These are phyloP conservation scores for Magnolia officinalis DNA, from an alignment of 164 flowering plant genomes.

Conservation along the genomic window DNA sequence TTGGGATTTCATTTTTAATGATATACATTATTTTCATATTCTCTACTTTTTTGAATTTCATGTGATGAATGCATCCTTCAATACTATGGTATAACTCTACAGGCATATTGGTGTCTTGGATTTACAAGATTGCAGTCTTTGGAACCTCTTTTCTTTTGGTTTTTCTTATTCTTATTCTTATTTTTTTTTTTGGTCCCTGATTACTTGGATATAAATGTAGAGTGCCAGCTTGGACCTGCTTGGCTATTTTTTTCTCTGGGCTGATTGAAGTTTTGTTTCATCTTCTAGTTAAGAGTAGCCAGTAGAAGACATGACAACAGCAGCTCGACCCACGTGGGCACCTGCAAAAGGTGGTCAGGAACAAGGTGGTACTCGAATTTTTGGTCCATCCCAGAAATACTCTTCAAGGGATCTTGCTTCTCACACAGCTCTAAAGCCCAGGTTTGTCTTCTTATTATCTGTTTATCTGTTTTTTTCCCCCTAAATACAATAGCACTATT, in stretches of 20 bases:
- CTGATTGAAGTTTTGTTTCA: not conserved
- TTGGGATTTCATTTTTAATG: too few species aligned
- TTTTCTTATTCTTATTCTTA: not conserved
- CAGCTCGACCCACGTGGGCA: conserved; percentile 98
- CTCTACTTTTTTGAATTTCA: too few species aligned
- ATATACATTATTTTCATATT: too few species aligned
- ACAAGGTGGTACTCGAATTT: conserved; percentile 91
- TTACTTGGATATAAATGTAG: not conserved
- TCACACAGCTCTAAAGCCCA: conserved; percentile 79
- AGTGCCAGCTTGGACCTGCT: not conserved
- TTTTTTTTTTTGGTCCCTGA: not conserved
- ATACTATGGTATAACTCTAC: too few species aligned
- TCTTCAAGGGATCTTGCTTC: conserved; percentile 91
- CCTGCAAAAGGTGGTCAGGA: conserved; percentile 98
- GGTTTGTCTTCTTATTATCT: conserved; percentile 33
- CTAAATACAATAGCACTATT: not conserved
- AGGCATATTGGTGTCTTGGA: too few species aligned
- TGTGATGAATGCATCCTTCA: too few species aligned
- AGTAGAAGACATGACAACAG: conserved; percentile 68
- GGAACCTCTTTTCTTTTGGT: not conserved
- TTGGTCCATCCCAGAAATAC: conserved; percentile 96
- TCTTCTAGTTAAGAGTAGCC: conserved; percentile 3
- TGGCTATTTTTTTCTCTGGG: not conserved
- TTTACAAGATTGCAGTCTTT: not conserved
- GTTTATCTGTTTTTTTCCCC: not conserved